Conservation (phyloP, 2,329 filamentous ascomycete genomes). For the Fusarium sambucinum region DNA sequence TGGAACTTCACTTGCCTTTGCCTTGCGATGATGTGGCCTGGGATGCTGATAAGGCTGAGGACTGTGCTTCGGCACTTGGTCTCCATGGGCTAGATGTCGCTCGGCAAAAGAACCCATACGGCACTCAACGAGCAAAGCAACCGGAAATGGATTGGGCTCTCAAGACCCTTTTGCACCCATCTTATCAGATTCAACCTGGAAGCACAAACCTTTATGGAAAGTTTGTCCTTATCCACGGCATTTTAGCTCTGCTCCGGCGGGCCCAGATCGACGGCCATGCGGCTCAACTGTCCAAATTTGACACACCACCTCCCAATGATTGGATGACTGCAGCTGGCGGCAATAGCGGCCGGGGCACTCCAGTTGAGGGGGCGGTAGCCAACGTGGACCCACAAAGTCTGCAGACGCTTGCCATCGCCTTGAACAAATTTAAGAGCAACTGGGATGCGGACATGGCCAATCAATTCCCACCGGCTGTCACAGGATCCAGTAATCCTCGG, state of each 20-base stretch:
- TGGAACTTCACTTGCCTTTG: constrained; percentile 75
- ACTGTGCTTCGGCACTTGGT: constrained; percentile 75
- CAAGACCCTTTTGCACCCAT: constrained; percentile 69
- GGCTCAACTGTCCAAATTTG: constrained; percentile 55
- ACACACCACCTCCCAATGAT: constrained; percentile 70
- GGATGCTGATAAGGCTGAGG: constrained; percentile 70
- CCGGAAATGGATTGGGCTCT: constrained; percentile 72
- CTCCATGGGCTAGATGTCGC: constrained; percentile 69
- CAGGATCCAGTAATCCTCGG: constrained; percentile 62
- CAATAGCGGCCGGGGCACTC: constrained; percentile 61
- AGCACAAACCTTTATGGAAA: constrained; percentile 80
- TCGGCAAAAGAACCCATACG: constrained; percentile 68
- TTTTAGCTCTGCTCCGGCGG: constrained; percentile 70
- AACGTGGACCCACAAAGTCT: constrained; percentile 60
- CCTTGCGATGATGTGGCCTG: constrained; percentile 80
- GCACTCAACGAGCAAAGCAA: constrained; percentile 73
- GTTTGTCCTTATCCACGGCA: constrained; percentile 77
- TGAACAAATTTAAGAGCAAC: constrained; percentile 78
- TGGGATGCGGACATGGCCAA: constrained; percentile 78
- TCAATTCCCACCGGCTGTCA: constrained; percentile 70
- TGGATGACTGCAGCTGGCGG: constrained; percentile 62
- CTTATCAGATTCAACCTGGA: constrained; percentile 70
- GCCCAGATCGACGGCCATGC: constrained; percentile 58
- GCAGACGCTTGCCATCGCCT: constrained; percentile 65
- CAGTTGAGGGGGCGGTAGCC: constrained; percentile 54